Base-by-base conservation (phyloP, 1,284 basidiomycete species). In the Irpex lacteus region DNA sequence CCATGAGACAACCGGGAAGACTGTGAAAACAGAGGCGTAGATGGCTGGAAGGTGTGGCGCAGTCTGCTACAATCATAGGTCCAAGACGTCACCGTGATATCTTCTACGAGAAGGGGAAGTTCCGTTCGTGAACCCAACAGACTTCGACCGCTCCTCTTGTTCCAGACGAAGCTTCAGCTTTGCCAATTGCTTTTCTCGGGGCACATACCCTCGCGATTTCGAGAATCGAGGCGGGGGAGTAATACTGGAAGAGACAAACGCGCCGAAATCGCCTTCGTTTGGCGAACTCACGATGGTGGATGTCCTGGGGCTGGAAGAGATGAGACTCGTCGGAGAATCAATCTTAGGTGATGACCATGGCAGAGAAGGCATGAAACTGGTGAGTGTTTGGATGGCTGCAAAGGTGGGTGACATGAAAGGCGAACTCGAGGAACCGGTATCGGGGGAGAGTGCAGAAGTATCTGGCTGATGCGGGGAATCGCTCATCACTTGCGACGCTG, bases 151-250 rank as follows among this genome's bases (percentile, higher is more conserved):
- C 79, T 67, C 73, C 72, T 81, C 78, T 54, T 76, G 72, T 67
- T 81, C 78, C 72, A 91, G 75, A 67, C 85, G 82, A 52, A 74
- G 69, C 71, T 78, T 81, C 68, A 91, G 75, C 73, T 82, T 86
- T 70, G 83, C 81, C 69, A 91, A 73, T 72, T 92, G 89, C 68
- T 77, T 82, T 69, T 87, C 82, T 70, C 83, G 87, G 19, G 86
- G 80, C 58, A 89, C 84, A 70, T 79, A 89, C 56, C 74, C 75
- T 59, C 78, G 70, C 67, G 71, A 74, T 67, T 63, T 67, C 59
- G 69, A 34, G 15, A 37, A 37, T 11, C 32, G 19, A 19, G 55
- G n/a, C n/a, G 60, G 6, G 8, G 44, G 19, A n/a, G 21, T 18
- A 9, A 44, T 54, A 21, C 60, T 15, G 38, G 54, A 55, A 4